Evolutionary conservation across 352 stramenopile genomes (phyloP), one percentile per base, ranked within the genome.

Genomic region (Globisporangium canariense): DNA sequence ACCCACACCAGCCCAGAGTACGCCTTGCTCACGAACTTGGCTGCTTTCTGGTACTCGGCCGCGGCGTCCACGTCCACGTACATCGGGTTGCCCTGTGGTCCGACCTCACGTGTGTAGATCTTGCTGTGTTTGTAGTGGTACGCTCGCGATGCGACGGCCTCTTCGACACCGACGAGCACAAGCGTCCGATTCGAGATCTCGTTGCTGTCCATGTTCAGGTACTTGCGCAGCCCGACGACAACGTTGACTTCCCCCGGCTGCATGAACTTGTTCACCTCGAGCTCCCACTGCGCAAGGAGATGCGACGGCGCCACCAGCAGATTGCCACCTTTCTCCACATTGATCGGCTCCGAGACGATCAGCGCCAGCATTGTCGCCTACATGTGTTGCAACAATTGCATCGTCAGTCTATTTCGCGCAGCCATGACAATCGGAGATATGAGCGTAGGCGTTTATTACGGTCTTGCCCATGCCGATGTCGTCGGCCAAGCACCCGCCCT

Each of bases 381-480:
- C 25, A 28, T 28, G 25, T 28, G 1, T 28, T 28, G 25, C 25
- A 28, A 28, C 25, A 28, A 28, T 28, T 28, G 25, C 25, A 28
- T 28, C 25, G 25, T 28, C 25, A 28, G 25, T 28, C 25, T 28
- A 28, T 28, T 28, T 28, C 25, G 1, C 25, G 25, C 25, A 28
- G 25, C 25, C 25, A 28, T 28, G 25, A 28, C 25, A 28, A 28
- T 28, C 1, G 25, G 25, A 28, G 25, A 28, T 28, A 28, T 28
- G 25, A 28, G 25, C 25, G 25, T 28, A 28, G 25, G 25, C 25
- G 25, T 28, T 28, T 28, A 28, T 28, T 28, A 28, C 25, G 8
- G 85, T 94, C 68, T 95, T 95, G 45, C 86, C 86, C 75, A 89
- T 95, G 32, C 86, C 86, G 56, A 95, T 91, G 25, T 81, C 83